Evolutionary conservation across 202 grass and related monocot genomes (phyloP), one percentile per base, ranked within the genome.

Genomic region (Elaeis oleifera): DNA sequence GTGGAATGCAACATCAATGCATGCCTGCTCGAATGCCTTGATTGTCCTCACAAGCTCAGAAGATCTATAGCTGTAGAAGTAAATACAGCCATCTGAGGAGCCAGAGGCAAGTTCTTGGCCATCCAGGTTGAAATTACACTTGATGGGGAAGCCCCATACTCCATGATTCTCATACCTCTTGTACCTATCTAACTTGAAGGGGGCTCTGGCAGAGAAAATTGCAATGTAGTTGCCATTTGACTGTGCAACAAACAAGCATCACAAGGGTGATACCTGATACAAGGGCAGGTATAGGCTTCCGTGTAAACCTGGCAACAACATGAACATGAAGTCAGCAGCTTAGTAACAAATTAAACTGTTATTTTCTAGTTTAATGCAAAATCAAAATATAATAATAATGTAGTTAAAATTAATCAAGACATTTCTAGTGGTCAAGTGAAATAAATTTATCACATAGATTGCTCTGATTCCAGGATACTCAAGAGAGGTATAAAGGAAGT

Each of bases 151-250:
- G 51, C 90, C 90, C 73, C 81, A 96, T 4, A 96, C 90, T 21
- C 90, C 90, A 74, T 96, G 86, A 24, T 72, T 83, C 66, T 96
- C 78, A 15, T 83, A 96, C 59, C 90, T 72, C 75, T 60, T 83
- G 31, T 80, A 96, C 73, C 69, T 96, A 59, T 96, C 80, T 29
- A 96, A 58, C 79, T 79, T 96, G 81, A 80, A 90, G 32, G 86
- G 90, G 14, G 78, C 54, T 54, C 61, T 80, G 20, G 86, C 73
- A 5, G 78, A 84, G 69, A 96, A 90, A 58, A 88, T 85, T 0
- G 86, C 90, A 31, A 90, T 81, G 55, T 96, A 96, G 71, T 96
- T 96, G 58, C 86, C 90, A 6, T 96, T 96, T 32, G 90, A 90
- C 64, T 96, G 90, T 28, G 83, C 86, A 56, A 90, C 81, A 80